Conservation (phyloP, 2,329 filamentous ascomycete species). For the Phialophora chinensis region DNA sequence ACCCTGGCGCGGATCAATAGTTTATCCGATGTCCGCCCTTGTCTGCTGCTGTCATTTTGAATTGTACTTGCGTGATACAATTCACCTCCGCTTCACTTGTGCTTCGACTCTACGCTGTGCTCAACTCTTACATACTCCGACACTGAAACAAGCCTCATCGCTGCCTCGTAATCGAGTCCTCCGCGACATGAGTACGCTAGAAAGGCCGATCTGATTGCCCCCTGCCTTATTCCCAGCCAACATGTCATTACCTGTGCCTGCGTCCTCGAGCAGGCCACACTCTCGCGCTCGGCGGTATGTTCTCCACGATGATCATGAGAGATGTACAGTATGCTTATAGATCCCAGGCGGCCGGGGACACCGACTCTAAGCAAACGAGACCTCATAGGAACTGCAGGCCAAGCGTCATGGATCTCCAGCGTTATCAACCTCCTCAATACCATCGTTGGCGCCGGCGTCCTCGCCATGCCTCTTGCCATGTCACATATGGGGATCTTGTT, state of each 20-base stretch:
- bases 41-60: not conserved
- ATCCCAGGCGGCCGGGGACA: constrained; percentile 53
- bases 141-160: not conserved
- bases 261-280: constrained; percentile 32
- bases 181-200: not conserved
- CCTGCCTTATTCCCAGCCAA: not conserved
- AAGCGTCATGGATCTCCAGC: constrained; percentile 88
- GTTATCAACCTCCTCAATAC: constrained; percentile 96
- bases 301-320: constrained; percentile 55
- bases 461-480: constrained; percentile 94
- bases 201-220: constrained; percentile 7
- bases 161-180: not conserved
- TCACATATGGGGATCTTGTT: constrained; percentile 93
- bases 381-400: constrained; percentile 66
- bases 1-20: not conserved
- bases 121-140: not conserved
- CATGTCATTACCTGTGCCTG: constrained; percentile 19
- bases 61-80: not conserved
- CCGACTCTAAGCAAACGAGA: constrained; percentile 66
- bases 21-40: not conserved
- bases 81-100: constrained; percentile 1
- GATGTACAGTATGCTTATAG: not conserved
- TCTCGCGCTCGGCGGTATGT: constrained; percentile 48
- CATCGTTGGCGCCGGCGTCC: constrained; percentile 90
- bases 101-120: not conserved